Base-by-base conservation (phyloP, 1,139 yeast species). In the Kurtzmaniella natalensis region DNA sequence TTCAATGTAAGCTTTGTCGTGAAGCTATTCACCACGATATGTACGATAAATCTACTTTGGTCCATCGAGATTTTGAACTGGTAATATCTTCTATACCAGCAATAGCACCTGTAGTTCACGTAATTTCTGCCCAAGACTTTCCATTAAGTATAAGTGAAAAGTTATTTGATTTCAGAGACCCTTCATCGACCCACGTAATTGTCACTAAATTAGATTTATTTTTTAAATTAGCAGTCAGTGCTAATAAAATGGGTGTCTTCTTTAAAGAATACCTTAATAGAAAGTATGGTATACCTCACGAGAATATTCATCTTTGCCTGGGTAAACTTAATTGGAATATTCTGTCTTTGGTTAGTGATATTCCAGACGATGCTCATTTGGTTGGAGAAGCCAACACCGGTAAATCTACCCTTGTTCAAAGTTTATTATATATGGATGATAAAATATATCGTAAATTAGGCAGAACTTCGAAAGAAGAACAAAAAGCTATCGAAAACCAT, bases 321-420 rank as follows among this genome's bases (percentile, higher is more conserved):
- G 75, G 78, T 0, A 52, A 57, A 13, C 61, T 58, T 23, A 61
- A 64, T 24, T 81, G 88, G 89, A 71, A 74, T 30, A 47, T 73
- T 4, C 55, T 58, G 5, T 48, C 51, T 1, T 35, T 57, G 8
- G 44, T 74, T 16, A 48, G 50, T 19, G 36, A 55, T 2, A 44
- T 51, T 8, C 51, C 76, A 18, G 67, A 74, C 1, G 48, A 59
- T 6, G 46, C 78, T 18, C 81, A 76, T 48, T 54, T 87, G 23
- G 61, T 86, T 9, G 96, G 96, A 1, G 70, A 71, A 42, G 78
- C 85, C 7, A 86, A 86, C 49, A 68, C 78, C 11, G 96, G 96
- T 1, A 87, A 87, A 52, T 78, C 94, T 1, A 67, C 82, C 1
- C 50, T 87, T 19, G 67, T 81, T 3, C 74, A 70, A 44, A 51